A percentile compares a stretch with the other conserved stretches of the same genome.
Evolutionary conservation across 2,329 filamentous ascomycete genomes (phyloP).

Genomic region (Aspergillus latus): DNA sequence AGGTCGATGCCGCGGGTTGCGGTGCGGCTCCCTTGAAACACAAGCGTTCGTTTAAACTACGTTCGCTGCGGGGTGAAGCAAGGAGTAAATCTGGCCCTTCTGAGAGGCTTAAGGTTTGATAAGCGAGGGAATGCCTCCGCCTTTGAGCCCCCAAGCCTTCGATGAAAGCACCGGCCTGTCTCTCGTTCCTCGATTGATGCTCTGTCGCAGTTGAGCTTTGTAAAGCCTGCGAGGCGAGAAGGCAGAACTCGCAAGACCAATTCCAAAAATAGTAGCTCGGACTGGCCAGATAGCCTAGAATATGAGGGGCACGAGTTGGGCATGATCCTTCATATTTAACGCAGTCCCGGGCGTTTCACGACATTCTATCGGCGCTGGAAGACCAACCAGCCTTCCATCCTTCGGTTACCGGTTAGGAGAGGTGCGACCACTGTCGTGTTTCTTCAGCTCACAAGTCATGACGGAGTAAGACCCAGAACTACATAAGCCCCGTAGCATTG

Average conservation of each 20-base stretch:
- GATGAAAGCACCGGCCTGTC: background rate
- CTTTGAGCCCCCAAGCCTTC: background rate
- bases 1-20: background rate
- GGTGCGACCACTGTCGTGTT: background rate
- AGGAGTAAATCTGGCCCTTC: background rate
- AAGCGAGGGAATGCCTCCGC: background rate
- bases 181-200: background rate
- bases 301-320: background rate
- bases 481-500: background rate
- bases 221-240: background rate
- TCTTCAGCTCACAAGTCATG: background rate
- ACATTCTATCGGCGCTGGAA: background rate
- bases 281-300: background rate
- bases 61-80: background rate
- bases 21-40: background rate
- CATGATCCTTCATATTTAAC: constrained; percentile 8
- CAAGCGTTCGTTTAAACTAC: background rate
- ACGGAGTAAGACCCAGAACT: background rate
- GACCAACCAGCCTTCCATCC: background rate
- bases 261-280: background rate
- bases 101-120: background rate
- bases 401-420: background rate
- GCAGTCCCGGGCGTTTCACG: constrained; percentile 2
- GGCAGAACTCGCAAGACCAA: background rate
- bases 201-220: background rate